These are phyloP conservation scores for Tuber calosporum DNA, from an alignment of 495 filamentous ascomycete species.

Conservation along the genomic window DNA sequence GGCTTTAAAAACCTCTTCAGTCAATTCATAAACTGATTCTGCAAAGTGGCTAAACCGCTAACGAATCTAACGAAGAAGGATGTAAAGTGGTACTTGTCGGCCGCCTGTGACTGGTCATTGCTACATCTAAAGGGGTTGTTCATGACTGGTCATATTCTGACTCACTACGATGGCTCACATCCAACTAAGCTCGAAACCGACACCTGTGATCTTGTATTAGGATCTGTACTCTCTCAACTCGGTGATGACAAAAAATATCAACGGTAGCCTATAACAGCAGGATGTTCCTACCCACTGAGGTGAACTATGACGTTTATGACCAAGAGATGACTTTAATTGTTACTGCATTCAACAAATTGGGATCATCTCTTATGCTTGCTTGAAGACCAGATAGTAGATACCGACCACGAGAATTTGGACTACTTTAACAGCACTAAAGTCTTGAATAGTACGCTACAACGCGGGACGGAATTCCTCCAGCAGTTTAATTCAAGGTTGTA, in stretches of 20 bases:
- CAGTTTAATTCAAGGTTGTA: constrained; percentile 12
- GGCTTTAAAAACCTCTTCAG: no score
- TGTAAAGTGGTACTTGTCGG: no score
- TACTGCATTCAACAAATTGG: neutral
- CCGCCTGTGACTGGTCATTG: no score
- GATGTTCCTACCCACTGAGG: no score
- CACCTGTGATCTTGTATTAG: constrained; percentile 14
- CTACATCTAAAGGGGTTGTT: no score
- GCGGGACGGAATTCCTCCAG: neutral
- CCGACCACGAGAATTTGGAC: no score
- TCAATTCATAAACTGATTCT: no score
- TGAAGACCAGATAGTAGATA: constrained; percentile 12
- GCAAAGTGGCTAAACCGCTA: no score
- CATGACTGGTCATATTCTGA: no score
- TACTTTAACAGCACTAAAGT: constrained; percentile 10
- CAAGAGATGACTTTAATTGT: constrained; percentile 10
- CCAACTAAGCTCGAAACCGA: constrained; percentile 14
- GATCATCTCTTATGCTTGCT: constrained; percentile 3
- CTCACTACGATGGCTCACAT: no score
- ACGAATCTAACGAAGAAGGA: no score
- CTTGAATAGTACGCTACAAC: neutral
- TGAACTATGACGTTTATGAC: constrained; percentile 14
- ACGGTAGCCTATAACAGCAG: constrained; percentile 20
- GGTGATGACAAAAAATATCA: neutral
- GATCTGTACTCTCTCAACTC: constrained; percentile 13